Evolutionary conservation across 2,329 filamentous ascomycete species (phyloP), one percentile per base, ranked within the genome.

Genomic region (Pezicula rhizophila): DNA sequence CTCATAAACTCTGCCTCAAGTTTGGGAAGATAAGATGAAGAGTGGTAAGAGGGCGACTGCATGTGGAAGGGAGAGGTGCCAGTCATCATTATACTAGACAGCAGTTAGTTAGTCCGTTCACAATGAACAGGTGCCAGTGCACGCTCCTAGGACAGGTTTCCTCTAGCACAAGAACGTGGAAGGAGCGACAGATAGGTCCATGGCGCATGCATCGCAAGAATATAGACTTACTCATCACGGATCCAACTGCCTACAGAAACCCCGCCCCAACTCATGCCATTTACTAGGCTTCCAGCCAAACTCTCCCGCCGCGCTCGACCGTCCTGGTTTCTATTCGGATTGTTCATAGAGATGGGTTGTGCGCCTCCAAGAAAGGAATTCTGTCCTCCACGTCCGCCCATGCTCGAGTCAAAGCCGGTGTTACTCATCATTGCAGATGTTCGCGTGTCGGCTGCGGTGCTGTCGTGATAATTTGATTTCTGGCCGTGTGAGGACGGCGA

Each of bases 1-100:
- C 86, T 86, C 89, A 97, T 95, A 68, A 96, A 99, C 64, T 92
- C 93, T 53, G 92, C 92, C 69, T 99, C 93, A 64, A 96, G 82
- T 68, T 96, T 96, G 8, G 91, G 92, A 1, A 96, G 79, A 66
- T 97, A 97, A 23, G 93, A 97, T 6, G 91, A 95, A 1, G 92
- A 97, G 68, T 97, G 92, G 61, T 89, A 95, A 1, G 92, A 96
- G 0, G 93, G 89, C n/a, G 91, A 95, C 67, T 91, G 86, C 60
- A 91, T 80, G 51, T 82, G 77, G 63, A 92, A 95, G 10, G 93
- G 93, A n/a, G 93, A 97, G 15, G 90, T 96, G 62, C 93, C 91
- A 52, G 89, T 83, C 88, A 96, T 96, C 66, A 95, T 85, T 64
- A 96, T 91, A 68, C 90, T 96, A 66, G 58, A 60, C 57, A 59